A percentile compares a stretch with the other conserved stretches of the same genome.
Evolutionary conservation across 495 filamentous ascomycete genomes (phyloP).

Genomic region (Penicillium odoratum): DNA sequence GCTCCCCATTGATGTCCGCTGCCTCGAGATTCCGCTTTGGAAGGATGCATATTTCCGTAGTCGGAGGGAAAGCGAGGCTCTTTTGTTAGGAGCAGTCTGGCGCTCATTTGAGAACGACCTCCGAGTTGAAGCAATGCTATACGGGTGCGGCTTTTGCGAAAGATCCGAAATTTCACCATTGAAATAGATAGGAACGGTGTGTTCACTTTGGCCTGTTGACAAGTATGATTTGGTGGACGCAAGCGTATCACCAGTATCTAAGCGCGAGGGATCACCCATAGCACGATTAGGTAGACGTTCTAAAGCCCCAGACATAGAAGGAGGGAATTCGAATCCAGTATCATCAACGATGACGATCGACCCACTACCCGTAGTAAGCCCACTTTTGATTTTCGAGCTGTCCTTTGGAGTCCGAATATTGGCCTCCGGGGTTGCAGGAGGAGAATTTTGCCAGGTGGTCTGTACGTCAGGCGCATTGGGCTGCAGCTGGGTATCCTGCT

Average conservation of each 20-base stretch:
- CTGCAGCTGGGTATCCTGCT: constrained; percentile 8
- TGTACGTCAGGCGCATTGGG: constrained; percentile 8
- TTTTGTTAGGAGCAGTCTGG: constrained; percentile 28
- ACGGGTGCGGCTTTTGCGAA: constrained; percentile 15
- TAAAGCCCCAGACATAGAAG: constrained; percentile 39
- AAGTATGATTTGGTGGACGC: constrained; percentile 19
- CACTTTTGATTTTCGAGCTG: constrained; percentile 48
- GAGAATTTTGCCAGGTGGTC: constrained; percentile 7
- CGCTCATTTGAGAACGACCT: constrained; percentile 37
- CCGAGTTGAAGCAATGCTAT: constrained; percentile 22
- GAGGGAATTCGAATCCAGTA: constrained; percentile 39
- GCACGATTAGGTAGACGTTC: constrained; percentile 11
- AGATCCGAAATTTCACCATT: constrained; percentile 24
- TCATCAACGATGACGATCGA: constrained; percentile 86
- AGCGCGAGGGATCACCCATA: background rate
- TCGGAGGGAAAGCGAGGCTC: constrained; percentile 36
- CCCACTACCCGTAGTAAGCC: constrained; percentile 73
- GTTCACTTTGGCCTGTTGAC: constrained; percentile 17
- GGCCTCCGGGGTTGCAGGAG: background rate
- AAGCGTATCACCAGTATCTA: background rate
- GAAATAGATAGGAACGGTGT: constrained; percentile 32
- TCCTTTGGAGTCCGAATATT: constrained; percentile 8
- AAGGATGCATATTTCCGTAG: constrained; percentile 70
- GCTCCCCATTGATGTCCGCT: constrained; percentile 58
- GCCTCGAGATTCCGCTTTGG: constrained; percentile 66